Evolutionary conservation across 768 basidiomycete genomes (phyloP).

Genomic region (Kwoniella heveanensis): DNA sequence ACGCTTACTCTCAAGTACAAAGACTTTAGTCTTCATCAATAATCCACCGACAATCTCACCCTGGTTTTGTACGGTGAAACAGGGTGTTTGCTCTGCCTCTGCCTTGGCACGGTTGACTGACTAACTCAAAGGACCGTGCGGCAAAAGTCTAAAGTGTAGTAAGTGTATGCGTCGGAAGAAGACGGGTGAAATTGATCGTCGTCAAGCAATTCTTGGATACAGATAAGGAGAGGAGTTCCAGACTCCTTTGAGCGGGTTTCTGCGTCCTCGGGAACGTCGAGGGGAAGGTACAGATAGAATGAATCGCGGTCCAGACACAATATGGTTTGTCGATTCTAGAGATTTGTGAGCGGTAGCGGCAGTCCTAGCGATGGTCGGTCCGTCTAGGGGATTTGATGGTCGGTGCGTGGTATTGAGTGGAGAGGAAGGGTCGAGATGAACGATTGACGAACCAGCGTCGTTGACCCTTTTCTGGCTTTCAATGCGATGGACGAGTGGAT

Average conservation of each 20-base stretch:
- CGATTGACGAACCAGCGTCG: background rate
- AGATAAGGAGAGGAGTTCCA: background rate
- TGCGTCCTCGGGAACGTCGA: background rate
- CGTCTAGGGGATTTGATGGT: background rate
- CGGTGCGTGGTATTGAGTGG: background rate
- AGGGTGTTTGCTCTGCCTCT: background rate
- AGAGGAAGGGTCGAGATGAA: background rate
- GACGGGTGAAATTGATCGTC: background rate
- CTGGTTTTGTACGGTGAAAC: background rate
- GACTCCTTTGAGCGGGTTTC: background rate
- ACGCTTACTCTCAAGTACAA: background rate
- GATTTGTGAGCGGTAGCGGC: background rate
- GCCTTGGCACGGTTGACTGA: background rate
- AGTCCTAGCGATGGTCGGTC: background rate
- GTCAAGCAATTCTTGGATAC: background rate
- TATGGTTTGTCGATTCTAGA: too few relatives aligned
- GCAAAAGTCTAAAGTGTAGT: background rate
- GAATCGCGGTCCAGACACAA: too few relatives aligned
- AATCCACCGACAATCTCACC: background rate
- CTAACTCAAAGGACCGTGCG: background rate
- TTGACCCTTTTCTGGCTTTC: background rate
- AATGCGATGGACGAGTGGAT: background rate
- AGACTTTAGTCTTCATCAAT: background rate
- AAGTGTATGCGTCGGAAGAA: slow-evolving; percentile 1
- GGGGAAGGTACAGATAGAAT: background rate